phyloP scores from a whole-genome alignment of 2,329 filamentous ascomycete species.

The Botrytis galanthina region DNA sequence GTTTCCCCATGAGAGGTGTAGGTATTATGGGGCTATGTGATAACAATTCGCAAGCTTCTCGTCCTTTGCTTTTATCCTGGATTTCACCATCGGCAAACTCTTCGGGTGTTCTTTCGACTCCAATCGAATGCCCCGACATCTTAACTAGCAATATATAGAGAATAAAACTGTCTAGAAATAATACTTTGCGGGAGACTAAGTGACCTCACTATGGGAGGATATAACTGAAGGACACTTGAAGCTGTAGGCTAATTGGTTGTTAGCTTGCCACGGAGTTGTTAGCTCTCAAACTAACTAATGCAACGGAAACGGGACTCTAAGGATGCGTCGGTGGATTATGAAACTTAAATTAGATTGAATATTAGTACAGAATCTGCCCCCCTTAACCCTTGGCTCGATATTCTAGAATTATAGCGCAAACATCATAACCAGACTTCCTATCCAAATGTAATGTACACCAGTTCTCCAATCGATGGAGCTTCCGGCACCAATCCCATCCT shows the following conservation, averaged over 20 bases:
- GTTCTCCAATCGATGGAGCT: slow-evolving; percentile 39
- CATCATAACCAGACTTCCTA: slow-evolving; percentile 38
- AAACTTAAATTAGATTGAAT: not conserved
- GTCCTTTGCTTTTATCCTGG: not conserved
- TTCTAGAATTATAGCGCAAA: slow-evolving; percentile 34
- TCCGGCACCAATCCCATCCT: slow-evolving; percentile 39
- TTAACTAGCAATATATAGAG: not conserved
- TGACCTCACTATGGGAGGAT: not conserved
- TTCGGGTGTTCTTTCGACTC: not conserved
- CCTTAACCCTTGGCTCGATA: not conserved
- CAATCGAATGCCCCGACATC: no score
- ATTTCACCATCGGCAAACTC: not conserved
- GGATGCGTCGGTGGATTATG: not conserved
- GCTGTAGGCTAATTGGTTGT: not conserved
- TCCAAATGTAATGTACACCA: slow-evolving; percentile 39
- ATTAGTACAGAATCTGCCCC: not conserved
- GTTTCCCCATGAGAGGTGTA: not conserved
- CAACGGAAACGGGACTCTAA: not conserved
- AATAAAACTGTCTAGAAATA: not conserved
- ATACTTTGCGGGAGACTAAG: not conserved
- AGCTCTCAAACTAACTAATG: not conserved
- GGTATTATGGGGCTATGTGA: not conserved
- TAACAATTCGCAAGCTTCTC: not conserved
- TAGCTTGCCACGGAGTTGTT: not conserved
- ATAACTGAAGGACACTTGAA: not conserved